Percentiles rank a stretch among this genome's conserved stretches.
Evolutionary conservation across 305 asterid species (phyloP).

Genomic region (Fraxinus albicans): DNA sequence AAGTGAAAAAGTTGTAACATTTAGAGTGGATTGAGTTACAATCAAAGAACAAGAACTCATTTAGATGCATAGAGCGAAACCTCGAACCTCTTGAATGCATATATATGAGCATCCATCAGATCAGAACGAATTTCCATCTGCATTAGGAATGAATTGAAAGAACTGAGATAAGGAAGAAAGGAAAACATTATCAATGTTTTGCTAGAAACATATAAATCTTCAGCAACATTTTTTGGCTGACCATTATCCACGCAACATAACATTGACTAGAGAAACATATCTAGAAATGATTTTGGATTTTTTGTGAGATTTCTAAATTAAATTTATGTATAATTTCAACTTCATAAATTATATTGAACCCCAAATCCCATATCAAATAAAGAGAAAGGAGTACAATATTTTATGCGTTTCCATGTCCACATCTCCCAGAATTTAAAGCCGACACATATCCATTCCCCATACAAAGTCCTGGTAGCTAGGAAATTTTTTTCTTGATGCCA

Average conservation of each 20-base stretch:
- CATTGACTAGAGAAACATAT: background rate
- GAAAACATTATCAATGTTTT: constrained; percentile 11
- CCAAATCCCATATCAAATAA: constrained; percentile 7
- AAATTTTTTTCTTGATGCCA: background rate
- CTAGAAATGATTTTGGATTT: background rate
- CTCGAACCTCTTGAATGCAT: constrained; percentile 94
- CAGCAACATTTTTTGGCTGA: background rate
- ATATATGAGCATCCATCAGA: constrained; percentile 98
- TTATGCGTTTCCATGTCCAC: background rate
- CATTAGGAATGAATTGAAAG: constrained; percentile 26
- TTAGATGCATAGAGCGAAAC: constrained; percentile 27
- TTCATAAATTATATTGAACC: background rate
- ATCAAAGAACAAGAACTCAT: constrained; percentile 16
- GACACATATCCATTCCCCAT: constrained; percentile 8
- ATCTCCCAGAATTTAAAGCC: constrained; percentile 20
- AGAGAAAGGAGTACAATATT: background rate
- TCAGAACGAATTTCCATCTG: constrained; percentile 96
- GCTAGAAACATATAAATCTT: constrained; percentile 13
- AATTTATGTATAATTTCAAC: background rate
- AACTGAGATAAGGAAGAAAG: constrained; percentile 2
- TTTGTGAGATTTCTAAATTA: constrained; percentile 3
- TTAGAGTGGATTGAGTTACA: constrained; percentile 6
- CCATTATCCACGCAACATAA: constrained; percentile 9
- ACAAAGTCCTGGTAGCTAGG: constrained; percentile 14
- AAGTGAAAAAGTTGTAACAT: constrained; percentile 21